Evolutionary conservation across 805 yeast species (phyloP), one percentile per base, ranked within the genome.

Genomic region (Maudiozyma saulgeensis): DNA sequence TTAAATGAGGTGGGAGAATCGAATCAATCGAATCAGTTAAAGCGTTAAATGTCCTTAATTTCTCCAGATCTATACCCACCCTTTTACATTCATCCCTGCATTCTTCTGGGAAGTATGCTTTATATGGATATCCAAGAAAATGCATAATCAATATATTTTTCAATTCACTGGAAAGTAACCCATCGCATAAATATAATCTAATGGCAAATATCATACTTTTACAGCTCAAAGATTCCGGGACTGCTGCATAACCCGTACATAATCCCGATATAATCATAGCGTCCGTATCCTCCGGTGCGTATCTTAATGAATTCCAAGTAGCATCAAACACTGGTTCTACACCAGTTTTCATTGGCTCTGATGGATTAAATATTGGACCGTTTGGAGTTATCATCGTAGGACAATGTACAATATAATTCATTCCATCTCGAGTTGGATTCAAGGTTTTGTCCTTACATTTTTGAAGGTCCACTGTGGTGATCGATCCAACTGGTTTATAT

Each of bases 201-300:
- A 64, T 43, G 1, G 67, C 68, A 51, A 63, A 62, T 26, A 52
- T 50, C 64, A 64, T 64, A 15, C 63, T 56, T 49, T 61, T 59
- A 43, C 64, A 54, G 43, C 63, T 53, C 3, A 63, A 50, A 3
- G 39, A 47, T 9, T 53, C 51, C 6, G 68, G 68, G 1, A 64
- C 61, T 2, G 67, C 68, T 4, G 56, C 68, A 48, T 55, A 66
- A 12, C 69, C 69, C 4, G 66, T 60, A 35, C 63, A 60, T 26
- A 66, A 40, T 2, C 69, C 69, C 6, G 69, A 63, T 2, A 64
- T 51, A 23, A 64, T 58, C 41, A 66, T 38, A 5, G 53, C 51
- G 42, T 62, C 61, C 1, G 54, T 53, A 12, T 54, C 59, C 3
- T 38, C 31, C 8, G 68, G 66, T 3, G 51, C 31, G 42, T 48